Evolutionary conservation across 139 green algal genomes (phyloP).

Genomic region (Asterochloris sp.): DNA sequence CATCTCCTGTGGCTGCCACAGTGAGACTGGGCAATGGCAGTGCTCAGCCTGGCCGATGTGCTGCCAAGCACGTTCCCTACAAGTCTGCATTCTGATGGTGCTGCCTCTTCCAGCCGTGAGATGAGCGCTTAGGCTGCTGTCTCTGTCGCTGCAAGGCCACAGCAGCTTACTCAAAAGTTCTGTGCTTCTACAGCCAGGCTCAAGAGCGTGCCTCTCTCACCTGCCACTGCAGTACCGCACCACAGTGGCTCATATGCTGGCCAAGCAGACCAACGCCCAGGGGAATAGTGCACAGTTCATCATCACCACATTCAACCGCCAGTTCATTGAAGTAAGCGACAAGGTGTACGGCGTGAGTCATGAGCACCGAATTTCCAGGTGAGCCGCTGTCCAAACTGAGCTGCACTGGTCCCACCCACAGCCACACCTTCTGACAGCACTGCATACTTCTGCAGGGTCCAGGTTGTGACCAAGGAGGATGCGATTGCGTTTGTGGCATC

Average conservation of each 20-base stretch:
- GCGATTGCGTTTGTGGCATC: slow-evolving; percentile 76
- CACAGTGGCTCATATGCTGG: slow-evolving; percentile 84
- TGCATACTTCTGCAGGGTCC: slow-evolving; percentile 10
- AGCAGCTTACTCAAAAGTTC: no score
- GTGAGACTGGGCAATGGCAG: no score
- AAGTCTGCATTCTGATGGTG: no score
- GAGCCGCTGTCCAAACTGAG: background rate
- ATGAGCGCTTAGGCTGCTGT: no score
- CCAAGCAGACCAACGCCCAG: slow-evolving; percentile 62
- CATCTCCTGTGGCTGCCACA: no score
- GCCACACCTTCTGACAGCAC: background rate
- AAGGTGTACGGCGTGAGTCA: slow-evolving; percentile 90
- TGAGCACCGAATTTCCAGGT: slow-evolving; percentile 71
- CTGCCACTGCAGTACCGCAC: slow-evolving; percentile 43
- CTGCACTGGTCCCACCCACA: background rate
- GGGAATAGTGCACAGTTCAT: slow-evolving; percentile 92
- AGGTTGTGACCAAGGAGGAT: slow-evolving; percentile 43
- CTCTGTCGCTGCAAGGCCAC: no score
- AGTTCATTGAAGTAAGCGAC: slow-evolving; percentile 82
- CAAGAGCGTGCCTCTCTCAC: no score
- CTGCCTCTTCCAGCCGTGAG: no score
- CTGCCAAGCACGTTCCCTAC: no score
- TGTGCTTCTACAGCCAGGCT: no score
- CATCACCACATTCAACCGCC: slow-evolving; percentile 96
- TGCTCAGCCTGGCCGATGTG: no score